Evolutionary conservation across 208 protist genomes (phyloP).

Genomic region (Phytomonas sp.): DNA sequence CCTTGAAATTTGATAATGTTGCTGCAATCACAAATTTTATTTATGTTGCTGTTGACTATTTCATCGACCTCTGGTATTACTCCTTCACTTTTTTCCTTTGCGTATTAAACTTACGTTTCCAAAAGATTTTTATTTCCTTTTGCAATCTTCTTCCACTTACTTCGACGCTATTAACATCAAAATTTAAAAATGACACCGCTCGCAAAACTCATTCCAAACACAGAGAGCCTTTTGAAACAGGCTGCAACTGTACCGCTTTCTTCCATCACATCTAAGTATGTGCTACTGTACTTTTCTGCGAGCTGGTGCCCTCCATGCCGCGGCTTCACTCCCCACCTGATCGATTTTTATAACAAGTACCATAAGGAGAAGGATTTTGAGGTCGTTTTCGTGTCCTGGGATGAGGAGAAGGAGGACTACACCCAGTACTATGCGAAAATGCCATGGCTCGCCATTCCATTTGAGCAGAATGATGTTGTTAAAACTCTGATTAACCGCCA

Average conservation of each 20-base stretch:
- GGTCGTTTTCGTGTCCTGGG: constrained; percentile 73
- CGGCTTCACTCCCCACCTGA: constrained; percentile 81
- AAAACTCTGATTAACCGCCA: constrained; percentile 48
- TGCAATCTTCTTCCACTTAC: too few species aligned
- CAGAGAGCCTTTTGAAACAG: constrained; percentile 33
- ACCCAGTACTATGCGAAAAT: constrained; percentile 72
- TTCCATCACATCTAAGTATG: constrained; percentile 43
- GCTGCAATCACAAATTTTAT: too few species aligned
- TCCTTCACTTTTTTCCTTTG: too few species aligned
- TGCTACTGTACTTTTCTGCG: constrained; percentile 89
- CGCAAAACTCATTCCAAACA: constrained; percentile 49
- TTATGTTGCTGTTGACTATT: too few species aligned
- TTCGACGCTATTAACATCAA: too few species aligned
- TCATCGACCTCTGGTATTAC: too few species aligned
- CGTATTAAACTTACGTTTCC: too few species aligned
- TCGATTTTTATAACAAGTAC: constrained; percentile 76
- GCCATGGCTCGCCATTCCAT: constrained; percentile 76
- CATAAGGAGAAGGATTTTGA: constrained; percentile 76
- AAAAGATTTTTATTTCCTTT: too few species aligned
- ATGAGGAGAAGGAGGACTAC: constrained; percentile 70
- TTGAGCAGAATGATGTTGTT: constrained; percentile 27
- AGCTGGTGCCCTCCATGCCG: constrained; percentile 93
- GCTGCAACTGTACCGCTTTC: constrained; percentile 21
- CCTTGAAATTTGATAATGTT: too few species aligned
- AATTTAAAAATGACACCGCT: constrained; percentile 72